Evolutionary conservation across 768 basidiomycete genomes (phyloP).

Genomic region (Mycena kentingensis): DNA sequence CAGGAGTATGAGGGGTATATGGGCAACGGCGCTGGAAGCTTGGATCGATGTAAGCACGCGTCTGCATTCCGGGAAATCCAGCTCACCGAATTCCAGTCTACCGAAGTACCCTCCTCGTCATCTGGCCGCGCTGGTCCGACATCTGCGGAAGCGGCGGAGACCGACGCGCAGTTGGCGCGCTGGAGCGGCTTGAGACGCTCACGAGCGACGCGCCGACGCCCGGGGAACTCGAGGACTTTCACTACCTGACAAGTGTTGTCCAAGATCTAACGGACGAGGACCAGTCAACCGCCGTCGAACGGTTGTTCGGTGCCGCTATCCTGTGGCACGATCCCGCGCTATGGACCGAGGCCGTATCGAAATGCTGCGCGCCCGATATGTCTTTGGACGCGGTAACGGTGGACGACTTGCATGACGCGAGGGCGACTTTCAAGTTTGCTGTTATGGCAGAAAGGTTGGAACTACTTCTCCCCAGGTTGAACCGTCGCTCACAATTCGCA

Average conservation of each 20-base stretch:
- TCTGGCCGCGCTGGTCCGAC: slow-evolving; percentile 24
- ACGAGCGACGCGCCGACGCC: background rate
- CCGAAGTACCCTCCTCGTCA: slow-evolving; percentile 27
- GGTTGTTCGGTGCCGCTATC: background rate
- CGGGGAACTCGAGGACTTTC: background rate
- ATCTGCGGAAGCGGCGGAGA: slow-evolving; percentile 6
- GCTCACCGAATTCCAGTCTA: slow-evolving; percentile 28
- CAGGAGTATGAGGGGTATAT: slow-evolving; percentile 31
- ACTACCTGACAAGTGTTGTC: slow-evolving; percentile 1
- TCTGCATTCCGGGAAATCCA: too few relatives aligned
- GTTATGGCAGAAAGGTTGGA: slow-evolving; percentile 1
- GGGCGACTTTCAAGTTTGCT: slow-evolving; percentile 1
- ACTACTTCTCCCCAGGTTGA: background rate
- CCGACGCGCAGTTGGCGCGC: background rate
- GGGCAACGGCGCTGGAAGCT: slow-evolving; percentile 26
- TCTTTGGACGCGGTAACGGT: slow-evolving; percentile 2
- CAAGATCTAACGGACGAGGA: slow-evolving; percentile 2
- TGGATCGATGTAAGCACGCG: slow-evolving; percentile 25
- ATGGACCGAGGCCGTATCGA: background rate
- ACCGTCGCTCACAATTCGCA: background rate
- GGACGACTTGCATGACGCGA: slow-evolving; percentile 3
- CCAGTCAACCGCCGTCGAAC: background rate
- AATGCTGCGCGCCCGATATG: slow-evolving; percentile 5
- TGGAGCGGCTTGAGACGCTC: slow-evolving; percentile 2
- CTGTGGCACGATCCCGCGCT: background rate